Evolutionary conservation across 305 asterid species (phyloP), one percentile per base, ranked within the genome.

Genomic region (Plantago coronopus): DNA sequence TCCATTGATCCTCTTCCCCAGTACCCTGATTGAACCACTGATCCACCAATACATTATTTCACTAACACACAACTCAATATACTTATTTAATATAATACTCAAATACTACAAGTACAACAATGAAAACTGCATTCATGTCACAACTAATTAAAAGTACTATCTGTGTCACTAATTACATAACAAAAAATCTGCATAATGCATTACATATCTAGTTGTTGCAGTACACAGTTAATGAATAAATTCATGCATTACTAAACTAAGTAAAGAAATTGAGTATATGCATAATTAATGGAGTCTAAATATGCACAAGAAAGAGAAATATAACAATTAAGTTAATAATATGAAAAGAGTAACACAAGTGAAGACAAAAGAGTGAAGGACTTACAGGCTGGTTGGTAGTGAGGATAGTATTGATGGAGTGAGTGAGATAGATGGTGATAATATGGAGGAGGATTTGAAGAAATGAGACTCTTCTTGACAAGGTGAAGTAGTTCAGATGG

Each of bases 1-100:
- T 91, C 98, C 96, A 84, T 88, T 16, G 84, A 83, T 6, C 72
- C 84, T 56, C 76, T 73, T 48, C 96, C 94, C 96, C 96, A 88
- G 25, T 82, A 86, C 62, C 91, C 91, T 23, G 95, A 60, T 54
- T 86, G 96, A 85, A 84, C 17, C 84, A 78, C 91, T 85, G 75
- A 64, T 67, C 64, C 69, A 61, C 57, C 65, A 59, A 48, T 4
- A 47, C 38, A 57, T 27, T 27, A 57, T 27, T 27, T 27, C 34
- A 27, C 34, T 8, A n/a, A 14, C 6, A 48, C 4, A 18, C 50
- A 61, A 6, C 5, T 17, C n/a, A n/a, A n/a, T n/a, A n/a, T 15
- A 48, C 48, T 37, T 7, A 48, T 18, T 8, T 1, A 18, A 17
- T 2, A n/a, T 21, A 40, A 0, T 17, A 18, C 3, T 38, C 17